These are phyloP conservation scores for Allantophomopsis cytisporea DNA, from an alignment of 2,329 filamentous ascomycete genomes.

Conservation along the genomic window DNA sequence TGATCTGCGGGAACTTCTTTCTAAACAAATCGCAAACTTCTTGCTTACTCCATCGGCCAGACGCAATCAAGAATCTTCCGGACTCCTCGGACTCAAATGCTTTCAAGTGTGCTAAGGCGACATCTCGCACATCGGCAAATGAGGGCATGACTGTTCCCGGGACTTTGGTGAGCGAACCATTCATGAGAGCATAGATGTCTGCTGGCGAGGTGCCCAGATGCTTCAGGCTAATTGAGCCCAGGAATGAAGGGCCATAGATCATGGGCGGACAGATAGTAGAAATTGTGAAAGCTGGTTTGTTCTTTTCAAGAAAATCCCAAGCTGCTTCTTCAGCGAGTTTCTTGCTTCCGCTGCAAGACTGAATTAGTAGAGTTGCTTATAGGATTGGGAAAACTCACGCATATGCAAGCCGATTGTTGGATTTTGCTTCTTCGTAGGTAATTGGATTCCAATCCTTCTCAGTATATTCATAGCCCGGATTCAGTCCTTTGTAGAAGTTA, in stretches of 20 bases:
- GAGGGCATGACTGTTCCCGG: constrained; percentile 42
- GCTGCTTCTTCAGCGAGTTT: constrained; percentile 54
- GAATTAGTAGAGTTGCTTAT: too few relatives aligned
- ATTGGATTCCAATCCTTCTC: constrained; percentile 43
- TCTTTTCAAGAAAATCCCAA: constrained; percentile 46
- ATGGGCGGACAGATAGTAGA: constrained; percentile 47
- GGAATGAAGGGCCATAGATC: constrained; percentile 48
- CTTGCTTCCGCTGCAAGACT: constrained; percentile 24
- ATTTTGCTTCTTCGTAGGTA: constrained; percentile 29
- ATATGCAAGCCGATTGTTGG: too few relatives aligned
- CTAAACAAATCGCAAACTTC: constrained; percentile 40
- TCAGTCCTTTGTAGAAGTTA: constrained; percentile 5
- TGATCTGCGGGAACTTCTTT: constrained; percentile 38
- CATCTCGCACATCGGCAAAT: constrained; percentile 47
- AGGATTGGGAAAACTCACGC: too few relatives aligned
- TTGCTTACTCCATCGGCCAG: constrained; percentile 46
- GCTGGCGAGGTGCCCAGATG: constrained; percentile 61
- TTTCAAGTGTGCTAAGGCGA: constrained; percentile 47
- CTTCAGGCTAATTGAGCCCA: constrained; percentile 47
- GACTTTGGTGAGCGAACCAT: constrained; percentile 44
- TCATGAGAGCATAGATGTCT: constrained; percentile 46
- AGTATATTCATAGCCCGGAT: constrained; percentile 31
- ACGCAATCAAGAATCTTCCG: constrained; percentile 47
- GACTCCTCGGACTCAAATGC: constrained; percentile 41
- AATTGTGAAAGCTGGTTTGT: constrained; percentile 42